Conservation (phyloP, 2,329 filamentous ascomycete genomes). For the Calonectria henricotiae region DNA sequence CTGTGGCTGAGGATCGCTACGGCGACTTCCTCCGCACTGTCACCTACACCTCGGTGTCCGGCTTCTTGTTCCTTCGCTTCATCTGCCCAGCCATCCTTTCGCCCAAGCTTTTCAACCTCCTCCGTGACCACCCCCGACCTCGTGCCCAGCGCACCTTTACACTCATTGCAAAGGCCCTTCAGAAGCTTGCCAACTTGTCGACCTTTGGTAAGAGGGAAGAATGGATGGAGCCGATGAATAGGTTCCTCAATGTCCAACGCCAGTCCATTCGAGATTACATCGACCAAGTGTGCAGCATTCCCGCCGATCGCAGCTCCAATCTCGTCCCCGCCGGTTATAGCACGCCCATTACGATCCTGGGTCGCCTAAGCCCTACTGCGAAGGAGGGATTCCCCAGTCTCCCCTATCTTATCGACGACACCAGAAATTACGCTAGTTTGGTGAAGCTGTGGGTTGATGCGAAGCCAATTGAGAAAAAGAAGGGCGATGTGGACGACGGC, state of each 20-base stretch:
- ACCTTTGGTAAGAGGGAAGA: constrained; percentile 94
- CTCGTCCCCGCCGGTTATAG: constrained; percentile 88
- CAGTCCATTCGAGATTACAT: constrained; percentile 89
- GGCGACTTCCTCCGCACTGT: constrained; percentile 93
- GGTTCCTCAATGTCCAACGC: constrained; percentile 83
- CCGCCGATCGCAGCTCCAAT: constrained; percentile 77
- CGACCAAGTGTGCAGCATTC: constrained; percentile 88
- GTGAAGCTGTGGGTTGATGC: constrained; percentile 85
- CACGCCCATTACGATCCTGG: constrained; percentile 91
- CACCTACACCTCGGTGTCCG: constrained; percentile 93
- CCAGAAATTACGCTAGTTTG: constrained; percentile 87
- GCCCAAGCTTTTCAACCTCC: constrained; percentile 90
- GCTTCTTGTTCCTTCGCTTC: constrained; percentile 94
- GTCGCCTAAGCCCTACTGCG: constrained; percentile 83
- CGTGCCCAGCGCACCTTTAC: constrained; percentile 91
- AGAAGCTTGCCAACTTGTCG: constrained; percentile 91
- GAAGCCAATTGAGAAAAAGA: constrained; percentile 60
- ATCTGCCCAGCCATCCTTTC: constrained; percentile 97
- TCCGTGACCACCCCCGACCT: constrained; percentile 86
- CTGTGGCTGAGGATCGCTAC: constrained; percentile 94
- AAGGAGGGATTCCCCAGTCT: constrained; percentile 94
- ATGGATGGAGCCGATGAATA: constrained; percentile 99
- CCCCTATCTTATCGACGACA: constrained; percentile 92
- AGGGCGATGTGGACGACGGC: constrained; percentile 63
- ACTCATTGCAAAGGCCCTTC: constrained; percentile 91